A percentile compares a stretch with the other conserved stretches of the same genome.
Conservation (phyloP, 495 filamentous ascomycete species). For the Lepidopterella palustris region DNA sequence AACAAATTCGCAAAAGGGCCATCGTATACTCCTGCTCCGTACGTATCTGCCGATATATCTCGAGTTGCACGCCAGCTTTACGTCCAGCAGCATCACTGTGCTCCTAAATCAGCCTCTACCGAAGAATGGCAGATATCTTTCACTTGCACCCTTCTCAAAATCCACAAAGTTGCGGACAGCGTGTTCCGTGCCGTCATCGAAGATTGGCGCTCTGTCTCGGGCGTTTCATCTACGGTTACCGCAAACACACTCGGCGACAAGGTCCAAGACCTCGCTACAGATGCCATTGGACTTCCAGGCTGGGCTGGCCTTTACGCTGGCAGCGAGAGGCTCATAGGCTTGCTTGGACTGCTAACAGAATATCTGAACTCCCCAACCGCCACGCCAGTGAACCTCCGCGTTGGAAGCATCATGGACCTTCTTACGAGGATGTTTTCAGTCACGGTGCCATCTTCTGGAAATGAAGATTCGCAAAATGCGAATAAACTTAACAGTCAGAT, state of each 20-base stretch:
- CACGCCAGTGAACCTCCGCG: conserved; percentile 52
- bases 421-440: conserved; percentile 62
- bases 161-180: conserved; percentile 62
- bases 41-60: conserved; percentile 8
- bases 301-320: conserved; percentile 72
- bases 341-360: conserved; percentile 50
- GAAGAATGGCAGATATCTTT: conserved; percentile 69
- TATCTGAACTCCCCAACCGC: conserved; percentile 56
- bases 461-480: conserved; percentile 28
- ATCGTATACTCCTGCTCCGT: neutral
- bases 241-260: conserved; percentile 31
- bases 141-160: conserved; percentile 49
- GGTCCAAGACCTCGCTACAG: conserved; percentile 36
- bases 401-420: conserved; percentile 60
- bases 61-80: conserved; percentile 42
- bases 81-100: conserved; percentile 64
- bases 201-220: conserved; percentile 62
- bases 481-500: conserved; percentile 58
- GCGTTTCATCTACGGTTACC: conserved; percentile 23
- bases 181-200: conserved; percentile 72
- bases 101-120: conserved; percentile 62
- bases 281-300: conserved; percentile 49
- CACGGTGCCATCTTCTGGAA: conserved; percentile 44
- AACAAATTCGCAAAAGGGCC: conserved; percentile 6
- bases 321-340: conserved; percentile 55